phyloP scores from a whole-genome alignment of 106 monocot species.

The Chionographis japonica region DNA sequence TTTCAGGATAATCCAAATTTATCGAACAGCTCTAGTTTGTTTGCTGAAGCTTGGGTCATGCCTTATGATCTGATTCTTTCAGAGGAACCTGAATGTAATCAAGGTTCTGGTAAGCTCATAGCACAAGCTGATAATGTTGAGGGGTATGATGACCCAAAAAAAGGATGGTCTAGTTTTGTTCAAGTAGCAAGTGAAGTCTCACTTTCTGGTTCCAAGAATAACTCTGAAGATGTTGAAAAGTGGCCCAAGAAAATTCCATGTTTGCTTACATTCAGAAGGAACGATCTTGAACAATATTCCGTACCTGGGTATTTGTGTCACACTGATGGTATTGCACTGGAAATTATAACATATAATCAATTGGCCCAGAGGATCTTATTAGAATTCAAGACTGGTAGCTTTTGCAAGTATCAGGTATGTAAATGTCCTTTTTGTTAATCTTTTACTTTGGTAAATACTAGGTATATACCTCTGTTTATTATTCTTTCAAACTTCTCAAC shows the following conservation, averaged over 20 bases:
- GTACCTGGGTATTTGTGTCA: conserved; percentile 18
- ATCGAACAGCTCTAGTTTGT: conserved; percentile 33
- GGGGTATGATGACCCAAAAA: background rate
- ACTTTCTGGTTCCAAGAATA: background rate
- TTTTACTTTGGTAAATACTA: background rate
- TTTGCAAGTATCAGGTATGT: conserved; percentile 61
- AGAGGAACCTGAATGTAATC: conserved; percentile 17
- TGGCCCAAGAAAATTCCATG: conserved; percentile 29
- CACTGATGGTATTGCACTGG: conserved; percentile 6
- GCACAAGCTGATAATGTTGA: conserved; percentile 1
- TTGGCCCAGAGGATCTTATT: conserved; percentile 34
- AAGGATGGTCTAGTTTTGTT: background rate
- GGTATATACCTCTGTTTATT: too few species aligned
- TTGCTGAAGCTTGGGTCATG: conserved; percentile 63
- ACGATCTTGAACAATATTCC: conserved; percentile 14
- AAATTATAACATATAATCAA: conserved; percentile 7
- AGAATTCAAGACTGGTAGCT: conserved; percentile 59
- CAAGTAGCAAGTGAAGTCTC: background rate
- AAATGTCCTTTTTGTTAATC: background rate
- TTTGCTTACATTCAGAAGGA: conserved; percentile 24
- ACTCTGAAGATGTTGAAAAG: conserved; percentile 2
- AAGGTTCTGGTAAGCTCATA: conserved; percentile 11
- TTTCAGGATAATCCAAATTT: conserved; percentile 16
- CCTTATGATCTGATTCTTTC: conserved; percentile 44
- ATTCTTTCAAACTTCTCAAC: background rate